Conservation (phyloP, 78 protist genomes). For the Dictyostelium firmibasis region DNA sequence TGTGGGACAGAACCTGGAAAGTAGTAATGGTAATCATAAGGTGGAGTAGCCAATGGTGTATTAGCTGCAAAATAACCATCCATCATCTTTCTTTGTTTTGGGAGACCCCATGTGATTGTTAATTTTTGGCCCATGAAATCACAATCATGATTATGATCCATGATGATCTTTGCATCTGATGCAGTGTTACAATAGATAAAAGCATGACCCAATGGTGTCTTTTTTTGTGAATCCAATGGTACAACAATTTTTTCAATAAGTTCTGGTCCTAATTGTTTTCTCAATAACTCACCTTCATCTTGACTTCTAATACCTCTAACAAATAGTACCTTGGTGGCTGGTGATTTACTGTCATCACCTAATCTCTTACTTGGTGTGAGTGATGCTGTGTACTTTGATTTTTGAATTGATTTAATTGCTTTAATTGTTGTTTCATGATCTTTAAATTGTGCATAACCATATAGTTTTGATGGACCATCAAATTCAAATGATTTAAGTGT, state of each 20-base stretch:
- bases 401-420: conserved; percentile 68
- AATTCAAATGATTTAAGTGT: conserved; percentile 58
- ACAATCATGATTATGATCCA: not conserved
- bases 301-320: conserved; percentile 41
- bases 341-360: not conserved
- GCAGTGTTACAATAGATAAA: conserved; percentile 54
- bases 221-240: conserved; percentile 66
- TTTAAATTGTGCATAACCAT: conserved; percentile 64
- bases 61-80: not conserved
- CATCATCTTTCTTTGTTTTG: conserved; percentile 33
- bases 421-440: conserved; percentile 78
- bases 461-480: conserved; percentile 14
- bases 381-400: conserved; percentile 63
- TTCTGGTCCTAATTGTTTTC: conserved; percentile 47
- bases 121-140: conserved; percentile 41
- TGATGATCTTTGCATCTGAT: conserved; percentile 38
- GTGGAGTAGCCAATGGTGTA: not conserved
- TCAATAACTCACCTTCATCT: conserved; percentile 38
- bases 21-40: not conserved
- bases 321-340: conserved; percentile 64
- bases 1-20: not conserved
- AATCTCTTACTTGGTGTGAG: conserved; percentile 39
- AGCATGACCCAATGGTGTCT: conserved; percentile 63
- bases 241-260: conserved; percentile 53
- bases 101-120: conserved; percentile 49